Evolutionary conservation across 805 yeast genomes (phyloP).

Genomic region (Middelhovenomyces tepae): DNA sequence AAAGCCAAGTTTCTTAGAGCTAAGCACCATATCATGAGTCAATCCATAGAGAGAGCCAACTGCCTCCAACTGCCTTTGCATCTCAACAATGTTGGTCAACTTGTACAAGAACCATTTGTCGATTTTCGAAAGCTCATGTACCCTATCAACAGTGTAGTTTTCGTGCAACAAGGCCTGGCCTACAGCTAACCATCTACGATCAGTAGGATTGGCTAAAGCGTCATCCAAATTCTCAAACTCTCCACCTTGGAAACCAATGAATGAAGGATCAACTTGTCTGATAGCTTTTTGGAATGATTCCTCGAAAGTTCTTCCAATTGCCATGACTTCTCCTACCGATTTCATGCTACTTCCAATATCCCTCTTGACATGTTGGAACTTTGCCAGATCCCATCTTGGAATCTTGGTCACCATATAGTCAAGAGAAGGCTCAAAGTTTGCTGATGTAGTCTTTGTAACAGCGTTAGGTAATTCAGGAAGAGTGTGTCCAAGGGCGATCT

Average conservation of each 20-base stretch:
- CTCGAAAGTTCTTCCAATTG: slow-evolving; percentile 95
- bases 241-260: slow-evolving; percentile 82
- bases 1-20: slow-evolving; percentile 91
- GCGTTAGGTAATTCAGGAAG: slow-evolving; percentile 94
- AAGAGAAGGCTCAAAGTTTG: slow-evolving; percentile 93
- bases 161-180: slow-evolving; percentile 94
- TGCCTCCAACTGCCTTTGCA: slow-evolving; percentile 72
- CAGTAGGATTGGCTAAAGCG: slow-evolving; percentile 77
- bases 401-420: slow-evolving; percentile 96
- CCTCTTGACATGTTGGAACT: slow-evolving; percentile 91
- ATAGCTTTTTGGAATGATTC: slow-evolving; percentile 97
- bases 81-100: slow-evolving; percentile 83
- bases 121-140: slow-evolving; percentile 85
- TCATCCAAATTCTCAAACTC: slow-evolving; percentile 67
- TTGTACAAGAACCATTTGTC: slow-evolving; percentile 95
- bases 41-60: slow-evolving; percentile 50
- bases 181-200: slow-evolving; percentile 95
- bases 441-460: slow-evolving; percentile 91
- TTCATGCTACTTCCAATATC: slow-evolving; percentile 95
- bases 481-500: slow-evolving; percentile 89
- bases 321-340: slow-evolving; percentile 99
- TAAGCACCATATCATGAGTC: slow-evolving; percentile 57
- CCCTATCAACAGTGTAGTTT: slow-evolving; percentile 81
- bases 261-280: slow-evolving; percentile 89
- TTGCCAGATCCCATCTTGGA: slow-evolving; percentile 96